Percentiles rank a stretch among this genome's conserved stretches.
phyloP scores from a whole-genome alignment of 2,329 filamentous ascomycete species.

The Colletotrichum echinochloae region DNA sequence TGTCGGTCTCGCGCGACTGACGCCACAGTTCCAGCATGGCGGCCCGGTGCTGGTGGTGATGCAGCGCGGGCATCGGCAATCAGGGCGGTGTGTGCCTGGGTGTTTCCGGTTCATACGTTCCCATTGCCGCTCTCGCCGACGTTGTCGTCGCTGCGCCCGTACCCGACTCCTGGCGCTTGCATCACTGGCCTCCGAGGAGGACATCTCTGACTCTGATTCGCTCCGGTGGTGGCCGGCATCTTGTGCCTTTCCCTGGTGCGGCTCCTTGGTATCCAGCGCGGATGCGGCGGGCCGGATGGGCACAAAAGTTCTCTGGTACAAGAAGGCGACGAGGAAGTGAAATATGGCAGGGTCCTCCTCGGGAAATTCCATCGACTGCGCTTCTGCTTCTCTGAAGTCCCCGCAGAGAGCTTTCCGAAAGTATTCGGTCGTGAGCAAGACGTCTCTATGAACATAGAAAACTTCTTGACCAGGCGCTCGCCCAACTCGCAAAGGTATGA shows the following conservation, averaged over 20 bases:
- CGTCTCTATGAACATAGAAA: constrained; percentile 61
- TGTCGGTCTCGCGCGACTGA: constrained; percentile 47
- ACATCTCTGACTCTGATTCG: constrained; percentile 51
- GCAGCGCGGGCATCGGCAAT: constrained; percentile 59
- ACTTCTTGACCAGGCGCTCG: constrained; percentile 54
- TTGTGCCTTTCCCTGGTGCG: constrained; percentile 58
- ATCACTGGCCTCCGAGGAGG: constrained; percentile 51
- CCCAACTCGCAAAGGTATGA: constrained; percentile 60
- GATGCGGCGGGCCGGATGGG: constrained; percentile 59
- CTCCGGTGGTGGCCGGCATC: constrained; percentile 47
- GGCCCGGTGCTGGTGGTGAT: constrained; percentile 47
- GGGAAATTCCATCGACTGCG: constrained; percentile 61
- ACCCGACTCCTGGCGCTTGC: constrained; percentile 51
- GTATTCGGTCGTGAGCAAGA: constrained; percentile 60
- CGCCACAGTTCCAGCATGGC: constrained; percentile 58
- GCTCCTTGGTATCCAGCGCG: constrained; percentile 53
- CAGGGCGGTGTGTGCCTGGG: constrained; percentile 57
- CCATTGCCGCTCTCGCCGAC: constrained; percentile 52
- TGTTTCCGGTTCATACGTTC: constrained; percentile 57
- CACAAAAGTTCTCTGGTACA: constrained; percentile 61
- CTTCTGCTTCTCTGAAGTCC: constrained; percentile 58
- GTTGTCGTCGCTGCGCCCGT: constrained; percentile 49
- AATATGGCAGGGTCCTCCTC: constrained; percentile 65
- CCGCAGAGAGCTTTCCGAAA: constrained; percentile 63
- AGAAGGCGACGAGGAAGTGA: constrained; percentile 63